Evolutionary conservation across 306 rosid species (phyloP).

Genomic region (Inga oerstediana): DNA sequence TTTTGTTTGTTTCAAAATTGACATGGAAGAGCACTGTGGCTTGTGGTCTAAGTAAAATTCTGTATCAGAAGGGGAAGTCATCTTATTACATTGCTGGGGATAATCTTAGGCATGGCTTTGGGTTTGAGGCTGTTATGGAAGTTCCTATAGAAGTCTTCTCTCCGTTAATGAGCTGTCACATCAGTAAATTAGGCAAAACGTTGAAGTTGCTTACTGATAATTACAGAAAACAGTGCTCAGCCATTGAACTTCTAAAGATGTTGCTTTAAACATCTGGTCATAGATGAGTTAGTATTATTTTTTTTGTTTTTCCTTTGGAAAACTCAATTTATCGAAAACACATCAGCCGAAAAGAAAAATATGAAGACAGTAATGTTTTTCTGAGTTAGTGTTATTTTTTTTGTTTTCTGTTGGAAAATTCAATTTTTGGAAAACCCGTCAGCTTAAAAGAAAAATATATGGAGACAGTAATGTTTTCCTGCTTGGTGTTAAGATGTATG

Average conservation of each 20-base stretch:
- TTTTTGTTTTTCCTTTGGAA: background rate
- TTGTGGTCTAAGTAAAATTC: too few species aligned
- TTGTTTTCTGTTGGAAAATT: too few species aligned
- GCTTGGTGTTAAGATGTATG: too few species aligned
- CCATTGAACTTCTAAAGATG: conserved; percentile 84
- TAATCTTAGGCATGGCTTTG: conserved; percentile 33
- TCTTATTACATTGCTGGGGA: too few species aligned
- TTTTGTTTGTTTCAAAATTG: too few species aligned
- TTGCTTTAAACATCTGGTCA: conserved; percentile 74
- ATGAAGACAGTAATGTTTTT: background rate
- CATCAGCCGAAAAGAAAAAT: background rate
- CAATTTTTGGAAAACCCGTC: background rate
- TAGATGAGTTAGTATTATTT: conserved; percentile 49
- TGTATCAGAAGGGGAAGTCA: too few species aligned
- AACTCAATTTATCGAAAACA: background rate
- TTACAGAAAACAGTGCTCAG: conserved; percentile 84
- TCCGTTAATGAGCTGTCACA: conserved; percentile 66
- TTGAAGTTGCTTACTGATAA: conserved; percentile 81
- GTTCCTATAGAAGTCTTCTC: conserved; percentile 80
- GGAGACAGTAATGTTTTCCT: too few species aligned
- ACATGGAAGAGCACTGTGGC: too few species aligned
- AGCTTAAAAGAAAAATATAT: too few species aligned
- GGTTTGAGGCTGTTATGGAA: conserved; percentile 83
- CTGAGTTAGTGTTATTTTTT: background rate
- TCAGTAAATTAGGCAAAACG: conserved; percentile 65